These are phyloP conservation scores for Emydomyces testavorans DNA, from an alignment of 2,329 filamentous ascomycete genomes.

Conservation along the genomic window DNA sequence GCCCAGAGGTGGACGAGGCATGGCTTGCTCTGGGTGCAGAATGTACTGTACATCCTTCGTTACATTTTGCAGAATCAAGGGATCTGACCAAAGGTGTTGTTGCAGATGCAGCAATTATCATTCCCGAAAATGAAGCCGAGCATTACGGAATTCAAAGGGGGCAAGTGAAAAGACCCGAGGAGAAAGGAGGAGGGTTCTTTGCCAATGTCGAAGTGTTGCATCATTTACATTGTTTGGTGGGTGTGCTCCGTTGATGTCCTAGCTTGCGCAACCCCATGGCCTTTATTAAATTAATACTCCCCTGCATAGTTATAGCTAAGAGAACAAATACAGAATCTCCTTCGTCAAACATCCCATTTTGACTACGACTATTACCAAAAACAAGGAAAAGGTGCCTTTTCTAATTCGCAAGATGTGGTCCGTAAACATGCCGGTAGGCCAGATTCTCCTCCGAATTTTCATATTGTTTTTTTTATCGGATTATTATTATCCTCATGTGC, in stretches of 20 bases:
- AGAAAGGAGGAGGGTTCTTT: slow-evolving; percentile 36
- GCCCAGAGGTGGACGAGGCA: slow-evolving; percentile 46
- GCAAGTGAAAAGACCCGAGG: slow-evolving; percentile 45
- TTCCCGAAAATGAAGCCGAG: slow-evolving; percentile 41
- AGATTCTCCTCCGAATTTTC: neutral
- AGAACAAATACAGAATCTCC: slow-evolving; percentile 17
- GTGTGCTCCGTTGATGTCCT: neutral
- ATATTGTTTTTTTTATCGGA: too few species aligned
- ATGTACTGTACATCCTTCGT: slow-evolving; percentile 27
- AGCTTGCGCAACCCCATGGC: neutral
- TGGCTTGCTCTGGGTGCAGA: slow-evolving; percentile 45
- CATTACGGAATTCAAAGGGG: slow-evolving; percentile 42
- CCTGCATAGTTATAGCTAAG: slow-evolving; percentile 37
- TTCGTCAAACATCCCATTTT: slow-evolving; percentile 22
- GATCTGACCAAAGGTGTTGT: neutral
- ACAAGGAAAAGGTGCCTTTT: slow-evolving; percentile 43
- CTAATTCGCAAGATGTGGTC: slow-evolving; percentile 45
- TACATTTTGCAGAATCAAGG: neutral
- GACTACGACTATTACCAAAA: slow-evolving; percentile 16
- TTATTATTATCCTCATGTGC: neutral
- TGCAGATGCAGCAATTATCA: slow-evolving; percentile 38
- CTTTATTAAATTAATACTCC: neutral
- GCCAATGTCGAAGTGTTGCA: slow-evolving; percentile 16
- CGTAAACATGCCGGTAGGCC: slow-evolving; percentile 34
- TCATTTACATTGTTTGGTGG: slow-evolving; percentile 21